Percentiles rank a stretch among this genome's conserved stretches.
Evolutionary conservation across 805 yeast genomes (phyloP).

Genomic region (Wickerhamomyces alni): DNA sequence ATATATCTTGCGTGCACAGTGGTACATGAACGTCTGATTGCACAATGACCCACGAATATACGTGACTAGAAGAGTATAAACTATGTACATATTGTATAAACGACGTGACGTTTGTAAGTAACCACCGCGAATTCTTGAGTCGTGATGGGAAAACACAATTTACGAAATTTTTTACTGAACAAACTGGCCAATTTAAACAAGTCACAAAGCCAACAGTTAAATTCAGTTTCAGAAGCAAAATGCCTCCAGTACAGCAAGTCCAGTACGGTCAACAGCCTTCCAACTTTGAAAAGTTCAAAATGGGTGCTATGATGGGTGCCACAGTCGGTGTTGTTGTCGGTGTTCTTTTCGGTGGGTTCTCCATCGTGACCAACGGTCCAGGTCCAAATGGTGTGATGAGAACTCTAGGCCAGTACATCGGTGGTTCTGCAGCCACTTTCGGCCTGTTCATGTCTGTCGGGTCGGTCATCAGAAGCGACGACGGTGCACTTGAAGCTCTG

Average conservation of each 20-base stretch:
- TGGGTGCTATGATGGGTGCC: slow-evolving; percentile 97
- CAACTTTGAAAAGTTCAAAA: slow-evolving; percentile 91
- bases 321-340: slow-evolving; percentile 87
- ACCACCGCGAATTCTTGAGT: too few relatives aligned
- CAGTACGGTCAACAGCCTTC: slow-evolving; percentile 65
- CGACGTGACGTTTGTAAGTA: too few relatives aligned
- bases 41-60: slow-evolving; percentile 1
- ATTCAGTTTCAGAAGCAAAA: slow-evolving; percentile 1
- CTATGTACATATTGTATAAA: background rate
- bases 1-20: slow-evolving; percentile 36
- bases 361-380: slow-evolving; percentile 91
- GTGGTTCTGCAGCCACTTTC: slow-evolving; percentile 94
- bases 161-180: too few relatives aligned
- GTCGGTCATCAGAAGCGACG: slow-evolving; percentile 80
- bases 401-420: slow-evolving; percentile 93
- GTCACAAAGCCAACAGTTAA: too few relatives aligned
- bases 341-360: slow-evolving; percentile 87
- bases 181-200: too few relatives aligned
- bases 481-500: slow-evolving; percentile 11
- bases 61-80: background rate
- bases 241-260: slow-evolving; percentile 61
- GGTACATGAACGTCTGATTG: slow-evolving; percentile 39
- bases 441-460: slow-evolving; percentile 97
- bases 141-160: too few relatives aligned
- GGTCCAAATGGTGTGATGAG: slow-evolving; percentile 97